Conservation (phyloP, 2,329 filamentous ascomycete genomes). For the Alternaria consortialis region DNA sequence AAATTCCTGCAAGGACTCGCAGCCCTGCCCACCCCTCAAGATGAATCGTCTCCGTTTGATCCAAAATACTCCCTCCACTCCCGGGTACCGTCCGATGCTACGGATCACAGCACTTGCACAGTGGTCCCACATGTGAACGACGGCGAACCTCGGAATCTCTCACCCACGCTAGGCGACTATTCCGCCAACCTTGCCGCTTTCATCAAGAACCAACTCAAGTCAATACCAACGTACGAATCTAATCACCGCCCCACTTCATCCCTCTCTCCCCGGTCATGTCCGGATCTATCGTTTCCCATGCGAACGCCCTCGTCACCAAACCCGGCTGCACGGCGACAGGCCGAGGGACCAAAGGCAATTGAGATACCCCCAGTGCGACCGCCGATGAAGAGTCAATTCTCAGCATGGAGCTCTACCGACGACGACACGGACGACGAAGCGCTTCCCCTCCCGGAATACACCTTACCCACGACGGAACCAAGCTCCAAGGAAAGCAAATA, state of each 20-base stretch:
- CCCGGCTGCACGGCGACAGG: conserved; percentile 22
- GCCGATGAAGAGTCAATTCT: conserved; percentile 47
- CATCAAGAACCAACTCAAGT: conserved; percentile 45
- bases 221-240: conserved; percentile 44
- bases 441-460: conserved; percentile 25
- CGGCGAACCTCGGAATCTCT: conserved; percentile 11
- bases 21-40: conserved; percentile 20
- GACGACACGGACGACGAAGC: conserved; percentile 44
- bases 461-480: conserved; percentile 6
- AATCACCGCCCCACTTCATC: conserved; percentile 27
- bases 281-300: conserved; percentile 37
- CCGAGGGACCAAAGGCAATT: conserved; percentile 36
- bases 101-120: conserved; percentile 43
- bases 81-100: conserved; percentile 41
- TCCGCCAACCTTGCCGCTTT: conserved; percentile 50
- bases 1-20: conserved; percentile 34
- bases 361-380: conserved; percentile 45
- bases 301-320: conserved; percentile 34
- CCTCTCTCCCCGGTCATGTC: conserved; percentile 42
- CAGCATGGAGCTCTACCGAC: conserved; percentile 50
- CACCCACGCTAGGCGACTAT: conserved; percentile 40
- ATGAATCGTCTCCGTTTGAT: conserved; percentile 19
- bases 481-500: conserved; percentile 30
- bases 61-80: conserved; percentile 28
- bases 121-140: conserved; percentile 28